Conservation (phyloP, 2,329 filamentous ascomycete species). For the Beauveria sp. region DNA sequence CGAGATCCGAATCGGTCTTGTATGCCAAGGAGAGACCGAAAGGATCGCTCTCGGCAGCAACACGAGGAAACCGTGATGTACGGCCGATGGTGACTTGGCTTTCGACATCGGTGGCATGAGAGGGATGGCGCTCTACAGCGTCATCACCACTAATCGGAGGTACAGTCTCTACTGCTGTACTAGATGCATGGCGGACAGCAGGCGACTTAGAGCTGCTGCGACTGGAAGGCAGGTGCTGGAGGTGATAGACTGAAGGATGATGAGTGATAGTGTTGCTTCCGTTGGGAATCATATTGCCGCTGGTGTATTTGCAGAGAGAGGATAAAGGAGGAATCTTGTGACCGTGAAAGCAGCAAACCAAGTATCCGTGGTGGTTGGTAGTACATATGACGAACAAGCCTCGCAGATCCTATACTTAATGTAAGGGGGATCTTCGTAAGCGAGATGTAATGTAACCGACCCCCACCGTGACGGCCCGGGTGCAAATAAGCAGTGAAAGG, state of each 20-base stretch:
- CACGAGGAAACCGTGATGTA: slow-evolving; percentile 44
- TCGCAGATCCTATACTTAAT: background rate
- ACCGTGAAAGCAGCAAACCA: background rate
- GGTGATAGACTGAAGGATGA: slow-evolving; percentile 37
- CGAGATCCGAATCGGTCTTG: slow-evolving; percentile 71
- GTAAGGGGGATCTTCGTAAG: background rate
- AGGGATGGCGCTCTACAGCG: slow-evolving; percentile 35
- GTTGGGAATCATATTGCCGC: slow-evolving; percentile 32
- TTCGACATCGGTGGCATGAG: slow-evolving; percentile 38
- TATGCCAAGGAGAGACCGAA: slow-evolving; percentile 70
- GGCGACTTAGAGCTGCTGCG: slow-evolving; percentile 23
- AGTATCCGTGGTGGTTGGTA: background rate
- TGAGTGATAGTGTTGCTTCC: slow-evolving; percentile 33
- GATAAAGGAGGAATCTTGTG: background rate
- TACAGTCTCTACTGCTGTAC: slow-evolving; percentile 38
- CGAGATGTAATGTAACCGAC: slow-evolving; percentile 3
- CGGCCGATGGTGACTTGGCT: slow-evolving; percentile 32
- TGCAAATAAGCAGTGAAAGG: background rate
- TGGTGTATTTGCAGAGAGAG: background rate
- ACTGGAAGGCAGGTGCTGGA: slow-evolving; percentile 25
- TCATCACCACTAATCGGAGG: slow-evolving; percentile 26
- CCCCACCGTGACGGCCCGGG: background rate
- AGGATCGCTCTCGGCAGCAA: slow-evolving; percentile 64
- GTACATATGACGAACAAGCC: background rate
- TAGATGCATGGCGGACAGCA: slow-evolving; percentile 28